A percentile compares a stretch with the other conserved stretches of the same genome.
Conservation (phyloP, 108 stramenopile genomes). For the Cyclotella atomus region DNA sequence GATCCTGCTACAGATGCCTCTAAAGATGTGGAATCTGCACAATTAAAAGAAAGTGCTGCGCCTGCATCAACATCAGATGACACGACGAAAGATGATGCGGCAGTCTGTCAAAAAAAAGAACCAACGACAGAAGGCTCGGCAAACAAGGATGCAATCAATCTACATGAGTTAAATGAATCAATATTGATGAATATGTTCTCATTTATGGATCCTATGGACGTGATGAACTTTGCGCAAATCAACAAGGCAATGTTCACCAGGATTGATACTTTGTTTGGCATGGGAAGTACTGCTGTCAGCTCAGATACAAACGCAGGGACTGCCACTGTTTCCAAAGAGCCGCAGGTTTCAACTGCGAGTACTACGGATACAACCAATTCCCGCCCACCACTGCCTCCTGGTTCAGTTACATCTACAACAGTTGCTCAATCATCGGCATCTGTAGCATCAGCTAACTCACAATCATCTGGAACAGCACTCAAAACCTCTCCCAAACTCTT, state of each 20-base stretch:
- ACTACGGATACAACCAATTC: background rate
- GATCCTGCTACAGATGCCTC: too few species aligned
- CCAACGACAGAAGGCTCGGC: background rate
- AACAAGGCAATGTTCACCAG: conserved; percentile 72
- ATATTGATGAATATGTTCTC: conserved; percentile 73
- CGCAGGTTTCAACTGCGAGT: background rate
- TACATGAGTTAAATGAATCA: conserved; percentile 53
- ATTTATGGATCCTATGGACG: conserved; percentile 75
- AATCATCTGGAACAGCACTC: conserved; percentile 28
- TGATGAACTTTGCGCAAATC: conserved; percentile 78
- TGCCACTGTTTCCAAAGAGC: background rate
- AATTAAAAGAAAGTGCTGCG: too few species aligned
- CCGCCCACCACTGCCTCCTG: conserved; percentile 15
- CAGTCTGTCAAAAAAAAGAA: too few species aligned
- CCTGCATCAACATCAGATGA: too few species aligned
- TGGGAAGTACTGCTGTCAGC: conserved; percentile 29
- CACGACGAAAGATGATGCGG: background rate
- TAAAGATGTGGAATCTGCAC: too few species aligned
- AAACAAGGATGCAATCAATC: conserved; percentile 4
- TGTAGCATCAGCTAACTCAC: conserved; percentile 15
- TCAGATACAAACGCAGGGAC: background rate
- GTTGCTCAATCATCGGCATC: conserved; percentile 15
- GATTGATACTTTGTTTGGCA: conserved; percentile 78
- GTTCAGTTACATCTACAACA: conserved; percentile 7
- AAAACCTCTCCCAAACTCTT: conserved; percentile 37